Base-by-base conservation (phyloP, 2,329 filamentous ascomycete species). In the Aspergillus fischeri region DNA sequence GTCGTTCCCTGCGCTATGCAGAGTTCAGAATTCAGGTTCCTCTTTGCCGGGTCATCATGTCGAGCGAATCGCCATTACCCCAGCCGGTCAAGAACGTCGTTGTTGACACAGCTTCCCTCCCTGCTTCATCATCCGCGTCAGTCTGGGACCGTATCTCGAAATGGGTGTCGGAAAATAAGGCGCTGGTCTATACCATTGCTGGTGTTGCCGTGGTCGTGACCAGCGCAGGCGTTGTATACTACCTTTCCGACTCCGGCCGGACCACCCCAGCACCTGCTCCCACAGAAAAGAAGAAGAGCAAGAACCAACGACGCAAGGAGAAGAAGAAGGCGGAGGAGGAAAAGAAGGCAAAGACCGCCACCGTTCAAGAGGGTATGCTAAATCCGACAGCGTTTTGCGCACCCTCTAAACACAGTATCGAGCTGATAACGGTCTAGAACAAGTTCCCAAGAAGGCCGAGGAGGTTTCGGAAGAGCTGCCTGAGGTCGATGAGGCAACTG, bases 151-250 rank as follows among this genome's bases (percentile, higher is more conserved):
- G 92, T 69, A 81, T 97, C 77, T 89, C 92, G 64, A 87, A 81
- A 71, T 99, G 94, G 93, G 92, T 90, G 14, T 90, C 92, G 2
- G 93, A 97, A 74, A 92, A 99, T 80, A 97, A 97, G 81, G 89
- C 91, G 50, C 84, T 93, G 54, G 92, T 96, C 62, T 99, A 97
- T 78, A 97, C 94, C 65, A 91, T 97, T 77, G 94, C 93, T 55
- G 94, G 94, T 70, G 90, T 96, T 59, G 93, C 93, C 54, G 84
- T 96, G 50, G 91, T 97, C 47, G 90, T 96, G 56, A 94, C 91
- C 14, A 91, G 90, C 60, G 93, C 92, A 35, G 93, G 94, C 66
- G 90, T 91, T 47, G 88, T 96, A 71, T 99, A 97, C 81, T 97
- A 97, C 76, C 81, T 96, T 65, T 78, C 80, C 54, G 77, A 89